phyloP scores from a whole-genome alignment of 2,329 filamentous ascomycete genomes.

The Coleophoma eucalyptorum region DNA sequence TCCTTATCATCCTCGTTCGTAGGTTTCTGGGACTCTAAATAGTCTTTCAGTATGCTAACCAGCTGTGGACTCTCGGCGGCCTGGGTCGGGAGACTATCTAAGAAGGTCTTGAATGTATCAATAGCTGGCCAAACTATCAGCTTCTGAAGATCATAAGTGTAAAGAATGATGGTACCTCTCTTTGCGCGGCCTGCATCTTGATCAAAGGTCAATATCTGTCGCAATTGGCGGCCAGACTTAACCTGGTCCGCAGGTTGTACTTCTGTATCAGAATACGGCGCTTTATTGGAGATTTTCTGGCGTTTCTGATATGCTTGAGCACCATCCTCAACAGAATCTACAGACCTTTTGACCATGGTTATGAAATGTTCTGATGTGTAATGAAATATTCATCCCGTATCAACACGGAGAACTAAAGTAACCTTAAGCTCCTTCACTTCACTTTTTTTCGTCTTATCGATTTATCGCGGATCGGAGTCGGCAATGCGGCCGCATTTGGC shows the following conservation, averaged over 20 bases:
- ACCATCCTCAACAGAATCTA: conserved; percentile 21
- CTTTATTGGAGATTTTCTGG: conserved; percentile 27
- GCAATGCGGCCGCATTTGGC: too few relatives aligned
- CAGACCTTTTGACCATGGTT: conserved; percentile 25
- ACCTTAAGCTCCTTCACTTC: background rate
- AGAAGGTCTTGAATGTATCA: conserved; percentile 66
- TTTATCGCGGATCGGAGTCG: background rate
- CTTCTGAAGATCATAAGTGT: background rate
- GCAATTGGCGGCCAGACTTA: conserved; percentile 61
- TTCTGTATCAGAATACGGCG: conserved; percentile 42
- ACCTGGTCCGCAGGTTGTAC: conserved; percentile 51
- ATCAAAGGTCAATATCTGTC: conserved; percentile 64
- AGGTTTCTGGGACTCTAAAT: conserved; percentile 55
- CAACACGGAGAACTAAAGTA: background rate
- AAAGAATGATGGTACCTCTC: conserved; percentile 46
- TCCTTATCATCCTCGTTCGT: conserved; percentile 48
- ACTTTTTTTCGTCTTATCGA: background rate
- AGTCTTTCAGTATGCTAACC: conserved; percentile 64
- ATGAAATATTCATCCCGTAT: background rate
- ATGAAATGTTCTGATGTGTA: background rate
- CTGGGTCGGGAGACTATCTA: conserved; percentile 59
- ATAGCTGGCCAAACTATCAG: conserved; percentile 43
- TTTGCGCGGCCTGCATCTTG: conserved; percentile 65
- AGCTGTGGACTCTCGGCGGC: conserved; percentile 41
- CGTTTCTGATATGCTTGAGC: conserved; percentile 28